phyloP scores from a whole-genome alignment of 768 basidiomycete genomes.

The Pleurotus tuber-regium region DNA sequence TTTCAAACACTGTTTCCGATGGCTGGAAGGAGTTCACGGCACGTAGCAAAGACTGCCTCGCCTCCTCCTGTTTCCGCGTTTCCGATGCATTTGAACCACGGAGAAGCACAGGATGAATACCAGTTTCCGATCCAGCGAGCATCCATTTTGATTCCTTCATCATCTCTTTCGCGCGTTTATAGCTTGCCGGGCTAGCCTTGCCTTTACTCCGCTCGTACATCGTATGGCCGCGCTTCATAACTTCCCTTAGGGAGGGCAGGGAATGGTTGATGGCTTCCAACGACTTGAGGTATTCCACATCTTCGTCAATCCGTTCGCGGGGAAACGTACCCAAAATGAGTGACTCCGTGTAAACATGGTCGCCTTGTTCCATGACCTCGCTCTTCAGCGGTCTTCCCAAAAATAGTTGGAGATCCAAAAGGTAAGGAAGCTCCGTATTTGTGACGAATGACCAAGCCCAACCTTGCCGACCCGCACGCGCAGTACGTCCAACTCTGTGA shows the following conservation, averaged over 20 bases:
- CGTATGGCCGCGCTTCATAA: constrained; percentile 85
- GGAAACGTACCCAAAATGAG: constrained; percentile 83
- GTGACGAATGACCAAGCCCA: constrained; percentile 97
- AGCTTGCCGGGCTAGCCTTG: constrained; percentile 83
- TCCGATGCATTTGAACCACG: constrained; percentile 34
- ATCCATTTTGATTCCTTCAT: constrained; percentile 70
- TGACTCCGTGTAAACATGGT: constrained; percentile 65
- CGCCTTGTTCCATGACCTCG: constrained; percentile 46
- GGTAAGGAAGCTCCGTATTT: constrained; percentile 80
- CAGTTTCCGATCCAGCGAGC: constrained; percentile 60
- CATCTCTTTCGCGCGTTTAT: constrained; percentile 89
- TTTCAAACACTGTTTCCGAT: constrained; percentile 87
- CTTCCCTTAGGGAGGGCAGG: constrained; percentile 65
- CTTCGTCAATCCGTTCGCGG: constrained; percentile 76
- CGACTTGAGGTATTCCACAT: constrained; percentile 74
- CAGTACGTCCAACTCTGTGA: constrained; percentile 95
- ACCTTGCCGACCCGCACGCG: constrained; percentile 90
- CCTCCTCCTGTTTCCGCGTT: constrained; percentile 44
- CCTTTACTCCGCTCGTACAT: constrained; percentile 95
- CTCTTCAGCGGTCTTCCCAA: constrained; percentile 73
- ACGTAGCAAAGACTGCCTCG: constrained; percentile 63
- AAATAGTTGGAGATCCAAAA: constrained; percentile 92
- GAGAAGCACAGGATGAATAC: constrained; percentile 70
- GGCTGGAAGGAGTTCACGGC: constrained; percentile 84
- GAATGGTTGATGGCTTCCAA: constrained; percentile 64